Percentiles rank a stretch among this genome's conserved stretches.
Conservation (phyloP, 2,329 filamentous ascomycete genomes). For the Colletotrichum cuscutae region DNA sequence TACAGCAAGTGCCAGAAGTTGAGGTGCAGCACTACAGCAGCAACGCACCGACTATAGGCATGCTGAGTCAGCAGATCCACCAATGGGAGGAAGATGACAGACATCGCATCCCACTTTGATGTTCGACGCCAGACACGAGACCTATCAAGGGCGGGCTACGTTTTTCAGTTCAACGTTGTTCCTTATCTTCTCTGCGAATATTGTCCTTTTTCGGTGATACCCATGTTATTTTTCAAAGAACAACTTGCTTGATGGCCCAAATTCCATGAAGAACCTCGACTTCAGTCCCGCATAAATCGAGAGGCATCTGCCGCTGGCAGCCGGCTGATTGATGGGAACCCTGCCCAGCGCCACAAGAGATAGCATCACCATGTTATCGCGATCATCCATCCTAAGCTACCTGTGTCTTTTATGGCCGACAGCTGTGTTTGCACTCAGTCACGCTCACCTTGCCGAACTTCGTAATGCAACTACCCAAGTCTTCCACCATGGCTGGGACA, state of each 20-base stretch:
- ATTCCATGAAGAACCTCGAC: constrained; percentile 24
- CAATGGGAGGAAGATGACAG: constrained; percentile 31
- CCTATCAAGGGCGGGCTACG: constrained; percentile 5
- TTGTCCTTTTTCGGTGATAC: neutral
- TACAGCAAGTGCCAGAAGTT: constrained; percentile 14
- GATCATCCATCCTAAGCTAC: constrained; percentile 37
- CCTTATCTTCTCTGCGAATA: constrained; percentile 1
- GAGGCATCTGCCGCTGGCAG: constrained; percentile 34
- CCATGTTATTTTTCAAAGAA: constrained; percentile 6
- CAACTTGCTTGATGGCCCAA: neutral
- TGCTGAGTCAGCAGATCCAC: constrained; percentile 28
- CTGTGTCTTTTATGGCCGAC: constrained; percentile 52
- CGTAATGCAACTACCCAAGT: constrained; percentile 75
- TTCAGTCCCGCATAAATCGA: constrained; percentile 29
- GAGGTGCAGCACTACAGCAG: neutral
- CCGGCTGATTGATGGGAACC: constrained; percentile 37
- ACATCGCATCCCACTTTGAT: constrained; percentile 28
- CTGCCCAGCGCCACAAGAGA: constrained; percentile 14
- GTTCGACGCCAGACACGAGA: constrained; percentile 22
- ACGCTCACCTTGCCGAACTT: constrained; percentile 64
- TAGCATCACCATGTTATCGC: constrained; percentile 37
- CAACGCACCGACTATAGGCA: too few species aligned
- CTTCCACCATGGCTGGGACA: constrained; percentile 97
- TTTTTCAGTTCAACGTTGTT: neutral
- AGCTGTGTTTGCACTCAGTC: constrained; percentile 60